Base-by-base conservation (phyloP, 2,329 filamentous ascomycete genomes). In the Pseudopithomyces chartarum region DNA sequence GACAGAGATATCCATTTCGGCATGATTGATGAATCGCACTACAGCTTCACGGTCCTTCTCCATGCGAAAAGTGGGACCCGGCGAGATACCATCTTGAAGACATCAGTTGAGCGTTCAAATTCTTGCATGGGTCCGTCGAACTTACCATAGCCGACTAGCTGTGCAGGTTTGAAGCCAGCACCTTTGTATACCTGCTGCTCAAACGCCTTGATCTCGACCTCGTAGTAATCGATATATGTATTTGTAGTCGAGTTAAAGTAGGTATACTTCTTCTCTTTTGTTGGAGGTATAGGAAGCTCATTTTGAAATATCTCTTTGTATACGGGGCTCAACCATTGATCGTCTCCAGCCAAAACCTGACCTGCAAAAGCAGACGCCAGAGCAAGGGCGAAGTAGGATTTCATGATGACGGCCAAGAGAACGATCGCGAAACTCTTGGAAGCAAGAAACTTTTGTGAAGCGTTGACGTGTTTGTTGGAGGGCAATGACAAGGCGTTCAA, bases 21-120 rank as follows among this genome's bases (percentile, higher is more conserved):
- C 79, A n/a, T 81, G 78, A 68, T 86, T 86, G 61, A 82, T 75
- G 61, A 85, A 81, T 20, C 84, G 79, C 7, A 86, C 81, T 6
- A 86, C 78, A 4, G 79, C 78, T 70, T 86, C 82, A 6, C 77
- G 77, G 2, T 81, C 82, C 52, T 73, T 76, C 7, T 78, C 71
- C 52, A 85, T 76, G 19, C 78, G 70, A 61, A 85, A 81, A 1
- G 82, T 85, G 10, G 84, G 83, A 0, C 84, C 84, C 12, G 84
- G 84, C 5, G 79, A 79, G 4, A 82, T 81, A 19, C 83, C 84
- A 73, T 86, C 47, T 50, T 13, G 26, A 17, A 1, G 13, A 3
- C 7, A 8, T 50, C 15, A 50, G 22, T 6, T 19, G 12, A 19
- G 47, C 15, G 12, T 8, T 12, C 22, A 39, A 26, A 19, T 11